phyloP scores from a whole-genome alignment of 345 rosid species.

The Streptanthus diversifolius region DNA sequence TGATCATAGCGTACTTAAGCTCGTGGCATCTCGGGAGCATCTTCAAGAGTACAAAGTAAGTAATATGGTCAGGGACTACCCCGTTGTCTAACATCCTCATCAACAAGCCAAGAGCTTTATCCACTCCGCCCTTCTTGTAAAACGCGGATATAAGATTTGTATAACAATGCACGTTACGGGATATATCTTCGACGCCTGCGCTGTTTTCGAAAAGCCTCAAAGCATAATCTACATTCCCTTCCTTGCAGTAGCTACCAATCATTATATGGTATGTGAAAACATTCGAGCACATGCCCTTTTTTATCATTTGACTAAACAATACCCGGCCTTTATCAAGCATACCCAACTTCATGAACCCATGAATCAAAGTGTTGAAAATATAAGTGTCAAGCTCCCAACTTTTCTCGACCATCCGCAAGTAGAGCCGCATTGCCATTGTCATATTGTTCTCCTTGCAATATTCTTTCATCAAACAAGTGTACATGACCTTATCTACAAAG shows the following conservation, averaged over 20 bases:
- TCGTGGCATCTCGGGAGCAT: constrained; percentile 46
- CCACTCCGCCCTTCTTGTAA: constrained; percentile 43
- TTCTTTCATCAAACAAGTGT: constrained; percentile 49
- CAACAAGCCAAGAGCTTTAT: constrained; percentile 44
- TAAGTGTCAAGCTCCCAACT: constrained; percentile 51
- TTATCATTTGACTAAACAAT: constrained; percentile 43
- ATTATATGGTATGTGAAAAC: constrained; percentile 48
- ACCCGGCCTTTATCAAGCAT: constrained; percentile 45
- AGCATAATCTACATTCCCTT: constrained; percentile 54
- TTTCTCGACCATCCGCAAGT: constrained; percentile 56
- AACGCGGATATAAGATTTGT: constrained; percentile 53
- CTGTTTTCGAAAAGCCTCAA: constrained; percentile 38
- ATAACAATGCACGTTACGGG: constrained; percentile 47
- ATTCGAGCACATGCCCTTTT: constrained; percentile 37
- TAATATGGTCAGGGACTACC: constrained; percentile 60
- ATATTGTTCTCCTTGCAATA: constrained; percentile 51
- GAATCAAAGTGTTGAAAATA: constrained; percentile 58
- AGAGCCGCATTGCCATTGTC: constrained; percentile 60
- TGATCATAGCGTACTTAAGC: constrained; percentile 44
- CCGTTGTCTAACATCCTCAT: constrained; percentile 45
- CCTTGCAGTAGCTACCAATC: constrained; percentile 55
- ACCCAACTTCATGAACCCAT: constrained; percentile 54
- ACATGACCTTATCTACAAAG: constrained; percentile 53
- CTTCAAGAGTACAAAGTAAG: constrained; percentile 53
- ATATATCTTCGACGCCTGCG: constrained; percentile 29